Evolutionary conservation across 1,139 yeast genomes (phyloP).

Genomic region (Pichiaceae sp.): DNA sequence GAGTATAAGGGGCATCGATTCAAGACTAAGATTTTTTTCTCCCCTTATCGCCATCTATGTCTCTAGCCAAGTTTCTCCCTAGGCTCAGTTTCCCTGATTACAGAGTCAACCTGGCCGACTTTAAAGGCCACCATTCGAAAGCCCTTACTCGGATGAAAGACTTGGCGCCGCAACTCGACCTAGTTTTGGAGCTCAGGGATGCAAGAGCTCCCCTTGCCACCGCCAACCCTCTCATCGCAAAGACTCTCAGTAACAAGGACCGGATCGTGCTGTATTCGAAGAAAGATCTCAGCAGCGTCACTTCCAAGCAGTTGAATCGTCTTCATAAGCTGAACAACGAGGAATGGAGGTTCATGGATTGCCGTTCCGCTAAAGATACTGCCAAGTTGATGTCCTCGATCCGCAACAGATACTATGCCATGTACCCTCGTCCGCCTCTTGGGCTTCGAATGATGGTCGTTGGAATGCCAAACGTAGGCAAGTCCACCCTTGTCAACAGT

Average conservation of each 20-base stretch:
- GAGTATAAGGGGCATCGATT: conserved; percentile 70
- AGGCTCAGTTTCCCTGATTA: conserved; percentile 50
- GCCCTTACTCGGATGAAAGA: conserved; percentile 66
- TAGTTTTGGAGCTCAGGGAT: conserved; percentile 79
- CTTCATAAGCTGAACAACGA: conserved; percentile 42
- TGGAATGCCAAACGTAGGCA: conserved; percentile 99
- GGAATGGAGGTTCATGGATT: conserved; percentile 52
- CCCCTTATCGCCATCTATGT: neutral
- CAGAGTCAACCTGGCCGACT: conserved; percentile 64
- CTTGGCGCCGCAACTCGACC: conserved; percentile 71
- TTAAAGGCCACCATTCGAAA: conserved; percentile 85
- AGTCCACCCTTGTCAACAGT: conserved; percentile 73
- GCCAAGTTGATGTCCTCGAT: conserved; percentile 41
- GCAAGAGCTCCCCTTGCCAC: conserved; percentile 84
- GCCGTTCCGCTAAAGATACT: conserved; percentile 46
- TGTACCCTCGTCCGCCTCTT: conserved; percentile 69
- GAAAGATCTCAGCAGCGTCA: conserved; percentile 35
- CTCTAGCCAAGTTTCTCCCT: conserved; percentile 9
- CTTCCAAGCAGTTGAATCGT: conserved; percentile 27
- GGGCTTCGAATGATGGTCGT: conserved; percentile 72
- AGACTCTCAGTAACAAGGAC: conserved; percentile 50
- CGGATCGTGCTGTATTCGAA: conserved; percentile 64
- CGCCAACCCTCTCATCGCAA: conserved; percentile 71
- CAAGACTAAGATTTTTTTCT: neutral
- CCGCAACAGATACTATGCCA: conserved; percentile 31